Evolutionary conservation across 352 stramenopile genomes (phyloP).

Genomic region (Blastocystis sp.): DNA sequence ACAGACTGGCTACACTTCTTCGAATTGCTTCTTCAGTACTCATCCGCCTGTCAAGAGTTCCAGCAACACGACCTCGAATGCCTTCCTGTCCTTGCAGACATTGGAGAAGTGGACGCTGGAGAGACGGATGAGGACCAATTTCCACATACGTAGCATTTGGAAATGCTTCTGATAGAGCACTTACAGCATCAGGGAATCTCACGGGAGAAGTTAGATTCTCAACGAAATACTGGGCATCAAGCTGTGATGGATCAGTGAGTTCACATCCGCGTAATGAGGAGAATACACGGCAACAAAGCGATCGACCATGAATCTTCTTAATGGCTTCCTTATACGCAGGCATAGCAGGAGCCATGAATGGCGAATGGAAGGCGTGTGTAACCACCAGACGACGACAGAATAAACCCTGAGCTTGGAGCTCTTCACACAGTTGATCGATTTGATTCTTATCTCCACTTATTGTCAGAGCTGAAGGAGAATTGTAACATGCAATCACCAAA

Average conservation of each 20-base stretch:
- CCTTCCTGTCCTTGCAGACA: constrained; percentile 27
- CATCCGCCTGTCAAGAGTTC: background rate
- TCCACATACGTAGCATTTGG: constrained; percentile 21
- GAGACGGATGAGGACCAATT: constrained; percentile 46
- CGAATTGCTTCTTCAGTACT: background rate
- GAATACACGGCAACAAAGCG: constrained; percentile 14
- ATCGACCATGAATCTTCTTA: background rate
- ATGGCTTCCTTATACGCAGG: constrained; percentile 18
- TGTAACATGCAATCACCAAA: constrained; percentile 56
- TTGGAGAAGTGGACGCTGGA: constrained; percentile 38
- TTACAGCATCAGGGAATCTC: constrained; percentile 16
- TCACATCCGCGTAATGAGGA: constrained; percentile 16
- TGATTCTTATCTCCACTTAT: constrained; percentile 34
- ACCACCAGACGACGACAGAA: constrained; percentile 52
- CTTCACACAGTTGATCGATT: constrained; percentile 2
- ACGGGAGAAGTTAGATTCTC: constrained; percentile 57
- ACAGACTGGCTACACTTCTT: background rate
- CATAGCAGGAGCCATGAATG: constrained; percentile 46
- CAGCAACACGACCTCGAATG: background rate
- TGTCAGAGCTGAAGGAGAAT: constrained; percentile 50
- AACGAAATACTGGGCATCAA: constrained; percentile 50
- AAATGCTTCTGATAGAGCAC: background rate
- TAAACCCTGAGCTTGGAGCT: background rate
- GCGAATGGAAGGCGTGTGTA: constrained; percentile 59
- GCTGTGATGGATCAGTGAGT: background rate